Evolutionary conservation across 2,329 filamentous ascomycete species (phyloP), one percentile per base, ranked within the genome.

Genomic region (Penicillium sp.): DNA sequence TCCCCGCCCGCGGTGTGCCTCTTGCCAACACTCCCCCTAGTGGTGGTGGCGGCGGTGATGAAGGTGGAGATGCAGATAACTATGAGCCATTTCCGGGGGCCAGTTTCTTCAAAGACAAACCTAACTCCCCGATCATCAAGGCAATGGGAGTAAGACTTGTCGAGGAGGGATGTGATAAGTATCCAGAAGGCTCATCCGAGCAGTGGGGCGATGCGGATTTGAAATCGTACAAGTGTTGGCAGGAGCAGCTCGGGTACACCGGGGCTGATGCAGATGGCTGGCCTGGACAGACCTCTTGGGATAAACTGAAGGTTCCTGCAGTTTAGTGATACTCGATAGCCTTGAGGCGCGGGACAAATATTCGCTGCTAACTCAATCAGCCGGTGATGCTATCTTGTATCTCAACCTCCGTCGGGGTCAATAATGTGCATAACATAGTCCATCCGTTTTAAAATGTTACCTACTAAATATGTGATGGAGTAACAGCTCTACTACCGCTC

Each of bases 231-330:
- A n/a, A 47, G 17, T 60, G 58, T 30, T 60, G 58, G 58, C 58
- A 60, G 50, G 41, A 60, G 50, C 38, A 54, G 30, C 15, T 60
- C 5, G 58, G 58, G 7, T 60, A 55, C 19, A 60, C 58, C 1
- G 58, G 58, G 6, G 58, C 50, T 1, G 58, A 60, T 44, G 58
- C 58, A 3, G 58, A 60, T 44, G 58, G 58, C 19, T 60, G 58
- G 58, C 58, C 58, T 13, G 58, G 58, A 3, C 23, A 54, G n/a
- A n/a, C 11, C 1, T 55, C 58, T 19, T 60, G 58, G 58, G 44
- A 60, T 49, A 23, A 49, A 21, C 21, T 60, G 23, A 44, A 53
- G 50, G 58, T 60, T 48, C 58, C 58, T 13, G 31, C 51, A 5
- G 35, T 41, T 41, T 41, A 26, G 26, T 26, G 21, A 21, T 26